Conservation (phyloP, 345 rosid genomes). For the Citrus medica region DNA sequence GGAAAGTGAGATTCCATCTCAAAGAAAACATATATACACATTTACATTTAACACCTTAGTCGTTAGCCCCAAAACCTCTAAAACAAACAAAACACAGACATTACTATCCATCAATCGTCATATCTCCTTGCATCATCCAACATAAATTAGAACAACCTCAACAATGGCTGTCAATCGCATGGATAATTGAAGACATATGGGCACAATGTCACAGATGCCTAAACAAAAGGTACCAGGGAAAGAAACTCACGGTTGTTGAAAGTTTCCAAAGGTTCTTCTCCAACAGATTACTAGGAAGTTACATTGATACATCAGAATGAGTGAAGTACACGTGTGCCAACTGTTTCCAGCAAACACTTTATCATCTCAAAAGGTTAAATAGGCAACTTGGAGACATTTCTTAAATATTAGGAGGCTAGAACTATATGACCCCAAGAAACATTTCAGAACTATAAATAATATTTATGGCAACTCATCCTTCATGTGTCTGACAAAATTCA, state of each 20-base stretch:
- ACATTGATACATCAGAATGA: neutral
- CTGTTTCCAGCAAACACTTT: no score
- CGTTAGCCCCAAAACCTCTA: neutral
- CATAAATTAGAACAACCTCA: neutral
- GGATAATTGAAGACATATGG: neutral
- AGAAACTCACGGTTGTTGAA: neutral
- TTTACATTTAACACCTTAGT: neutral
- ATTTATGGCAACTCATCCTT: neutral
- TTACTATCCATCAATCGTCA: neutral
- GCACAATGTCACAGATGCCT: neutral
- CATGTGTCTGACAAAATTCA: neutral
- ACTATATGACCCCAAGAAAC: neutral
- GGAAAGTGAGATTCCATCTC: neutral
- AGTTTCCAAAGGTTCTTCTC: neutral
- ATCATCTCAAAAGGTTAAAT: neutral
- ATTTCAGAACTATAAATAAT: neutral
- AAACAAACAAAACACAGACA: neutral
- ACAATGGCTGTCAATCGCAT: neutral
- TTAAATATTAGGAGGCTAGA: neutral
- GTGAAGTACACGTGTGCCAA: neutral
- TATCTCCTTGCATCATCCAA: neutral
- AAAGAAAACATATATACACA: neutral
- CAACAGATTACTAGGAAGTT: neutral
- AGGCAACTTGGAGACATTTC: neutral
- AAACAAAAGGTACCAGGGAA: neutral